phyloP scores from a whole-genome alignment of 2,329 filamentous ascomycete genomes.

The Neophaeococcomyces mojaviensis region DNA sequence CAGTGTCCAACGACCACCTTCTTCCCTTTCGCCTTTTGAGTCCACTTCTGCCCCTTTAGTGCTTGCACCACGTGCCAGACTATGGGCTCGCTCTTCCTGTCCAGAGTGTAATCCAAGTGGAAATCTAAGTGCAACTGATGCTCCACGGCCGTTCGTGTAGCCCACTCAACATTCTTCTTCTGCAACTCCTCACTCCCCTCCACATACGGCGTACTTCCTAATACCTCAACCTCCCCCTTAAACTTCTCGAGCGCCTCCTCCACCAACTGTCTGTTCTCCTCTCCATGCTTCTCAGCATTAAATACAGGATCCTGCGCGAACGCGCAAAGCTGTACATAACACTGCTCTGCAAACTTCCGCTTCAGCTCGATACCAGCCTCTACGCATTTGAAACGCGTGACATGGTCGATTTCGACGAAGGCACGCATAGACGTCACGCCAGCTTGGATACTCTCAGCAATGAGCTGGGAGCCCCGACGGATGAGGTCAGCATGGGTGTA shows the following conservation, averaged over 20 bases:
- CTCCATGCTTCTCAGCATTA: conserved; percentile 43
- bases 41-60: conserved; percentile 47
- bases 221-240: conserved; percentile 42
- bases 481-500: conserved; percentile 59
- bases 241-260: conserved; percentile 35
- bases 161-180: conserved; percentile 56
- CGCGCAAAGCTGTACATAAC: conserved; percentile 59
- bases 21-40: conserved; percentile 28
- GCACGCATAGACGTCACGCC: conserved; percentile 64
- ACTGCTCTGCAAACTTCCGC: conserved; percentile 43
- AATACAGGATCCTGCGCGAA: conserved; percentile 66
- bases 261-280: conserved; percentile 46
- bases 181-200: conserved; percentile 46
- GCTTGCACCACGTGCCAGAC: conserved; percentile 48
- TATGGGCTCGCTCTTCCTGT: conserved; percentile 42
- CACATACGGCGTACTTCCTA: conserved; percentile 66
- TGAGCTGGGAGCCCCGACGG: conserved; percentile 55
- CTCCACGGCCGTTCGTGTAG: conserved; percentile 47
- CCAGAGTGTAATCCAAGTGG: conserved; percentile 64
- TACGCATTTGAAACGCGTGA: conserved; percentile 51
- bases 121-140: conserved; percentile 56
- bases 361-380: conserved; percentile 52
- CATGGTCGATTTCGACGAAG: conserved; percentile 63
- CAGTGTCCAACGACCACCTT: conserved; percentile 61
- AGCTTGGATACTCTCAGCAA: conserved; percentile 56